These are phyloP conservation scores for Colletotrichum tanaceti DNA, from an alignment of 2,329 filamentous ascomycete genomes.

Conservation along the genomic window DNA sequence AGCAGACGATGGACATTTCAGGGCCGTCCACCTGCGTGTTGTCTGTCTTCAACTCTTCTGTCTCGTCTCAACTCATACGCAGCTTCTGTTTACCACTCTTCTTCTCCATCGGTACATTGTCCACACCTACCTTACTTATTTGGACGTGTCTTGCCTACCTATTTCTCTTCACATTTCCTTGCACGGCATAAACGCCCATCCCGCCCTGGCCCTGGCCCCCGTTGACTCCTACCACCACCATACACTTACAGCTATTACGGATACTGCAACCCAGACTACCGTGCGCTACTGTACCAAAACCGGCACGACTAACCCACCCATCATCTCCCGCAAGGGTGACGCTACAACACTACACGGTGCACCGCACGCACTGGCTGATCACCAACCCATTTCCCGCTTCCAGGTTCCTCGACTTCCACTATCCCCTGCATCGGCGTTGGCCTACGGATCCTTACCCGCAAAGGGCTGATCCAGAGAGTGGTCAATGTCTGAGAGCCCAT, in stretches of 20 bases:
- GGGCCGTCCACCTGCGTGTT: not conserved
- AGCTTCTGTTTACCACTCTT: not conserved
- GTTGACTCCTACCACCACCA: not conserved
- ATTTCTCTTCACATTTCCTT: constrained; percentile 23
- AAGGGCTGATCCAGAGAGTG: constrained; percentile 37
- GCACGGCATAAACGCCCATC: constrained; percentile 2
- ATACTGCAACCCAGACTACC: constrained; percentile 11
- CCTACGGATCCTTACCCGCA: constrained; percentile 37
- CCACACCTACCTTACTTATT: constrained; percentile 4
- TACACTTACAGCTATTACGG: too few species aligned
- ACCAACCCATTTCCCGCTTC: constrained; percentile 32
- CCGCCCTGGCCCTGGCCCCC: not conserved
- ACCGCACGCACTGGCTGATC: constrained; percentile 23
- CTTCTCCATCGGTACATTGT: constrained; percentile 2
- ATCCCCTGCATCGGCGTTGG: constrained; percentile 23
- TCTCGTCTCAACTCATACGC: not conserved
- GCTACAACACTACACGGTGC: constrained; percentile 29
- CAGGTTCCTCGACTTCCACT: constrained; percentile 18
- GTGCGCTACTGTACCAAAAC: constrained; percentile 10
- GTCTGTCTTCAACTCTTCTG: not conserved
- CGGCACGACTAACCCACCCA: constrained; percentile 12
- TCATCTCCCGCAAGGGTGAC: constrained; percentile 18
- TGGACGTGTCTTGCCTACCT: constrained; percentile 25
- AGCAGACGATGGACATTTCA: not conserved
- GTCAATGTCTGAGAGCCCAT: constrained; percentile 35